Conservation (phyloP, 306 rosid species). For the Malus asiatica region DNA sequence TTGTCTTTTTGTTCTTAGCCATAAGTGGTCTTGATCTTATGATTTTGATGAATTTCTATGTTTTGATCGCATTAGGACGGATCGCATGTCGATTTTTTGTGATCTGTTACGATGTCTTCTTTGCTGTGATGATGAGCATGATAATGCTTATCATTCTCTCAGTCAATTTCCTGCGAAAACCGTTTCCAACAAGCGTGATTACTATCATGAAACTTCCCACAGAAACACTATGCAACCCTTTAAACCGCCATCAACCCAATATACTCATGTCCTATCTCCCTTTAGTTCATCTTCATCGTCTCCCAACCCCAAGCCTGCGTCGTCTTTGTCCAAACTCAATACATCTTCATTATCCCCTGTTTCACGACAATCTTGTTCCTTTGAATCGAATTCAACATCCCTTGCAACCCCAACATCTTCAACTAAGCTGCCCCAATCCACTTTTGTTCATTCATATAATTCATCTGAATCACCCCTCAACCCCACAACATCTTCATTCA, state of each 20-base stretch:
- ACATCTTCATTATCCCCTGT: not conserved
- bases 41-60: not conserved
- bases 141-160: not conserved
- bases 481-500: not conserved
- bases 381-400: not conserved
- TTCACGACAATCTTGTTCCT: not conserved
- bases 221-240: not conserved
- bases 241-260: not conserved
- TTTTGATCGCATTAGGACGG: not conserved
- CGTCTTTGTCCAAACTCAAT: not conserved
- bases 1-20: no score
- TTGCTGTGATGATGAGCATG: conserved; percentile 7
- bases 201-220: not conserved
- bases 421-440: not conserved
- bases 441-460: not conserved
- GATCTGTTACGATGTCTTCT: conserved; percentile 8
- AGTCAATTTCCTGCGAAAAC: not conserved
- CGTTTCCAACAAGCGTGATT: not conserved
- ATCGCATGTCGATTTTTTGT: not conserved
- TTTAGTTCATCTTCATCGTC: not conserved
- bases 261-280: not conserved
- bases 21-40: not conserved
- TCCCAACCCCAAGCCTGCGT: not conserved
- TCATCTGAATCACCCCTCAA: not conserved
- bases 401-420: not conserved